Evolutionary conservation across 495 filamentous ascomycete genomes (phyloP).

Genomic region (Immersiella caudata): DNA sequence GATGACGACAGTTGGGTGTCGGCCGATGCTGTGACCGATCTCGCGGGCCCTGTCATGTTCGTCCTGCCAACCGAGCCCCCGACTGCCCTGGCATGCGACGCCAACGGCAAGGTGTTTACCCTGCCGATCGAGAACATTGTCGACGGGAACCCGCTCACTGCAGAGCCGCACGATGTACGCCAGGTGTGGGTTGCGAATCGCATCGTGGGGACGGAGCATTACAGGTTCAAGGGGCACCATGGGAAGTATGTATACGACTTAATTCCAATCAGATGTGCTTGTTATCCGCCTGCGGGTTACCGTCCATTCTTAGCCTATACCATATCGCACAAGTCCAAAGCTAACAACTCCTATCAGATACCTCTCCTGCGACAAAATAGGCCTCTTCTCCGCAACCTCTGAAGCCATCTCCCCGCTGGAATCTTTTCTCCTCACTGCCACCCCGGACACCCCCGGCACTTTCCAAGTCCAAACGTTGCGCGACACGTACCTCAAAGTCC

Average conservation of each 20-base stretch:
- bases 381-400: conserved; percentile 71
- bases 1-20: conserved; percentile 90
- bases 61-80: conserved; percentile 70
- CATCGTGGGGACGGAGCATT: conserved; percentile 77
- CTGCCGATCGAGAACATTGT: conserved; percentile 80
- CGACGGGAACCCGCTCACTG: conserved; percentile 72
- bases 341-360: conserved; percentile 47
- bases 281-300: not conserved
- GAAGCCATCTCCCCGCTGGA: conserved; percentile 84
- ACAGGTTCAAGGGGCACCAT: conserved; percentile 85
- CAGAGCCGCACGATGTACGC: conserved; percentile 91
- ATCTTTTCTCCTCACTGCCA: conserved; percentile 71
- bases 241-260: conserved; percentile 62
- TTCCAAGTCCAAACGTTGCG: conserved; percentile 71
- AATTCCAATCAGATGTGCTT: not conserved
- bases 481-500: conserved; percentile 61
- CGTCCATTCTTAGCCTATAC: not conserved
- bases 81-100: conserved; percentile 79
- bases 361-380: conserved; percentile 81
- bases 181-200: conserved; percentile 93
- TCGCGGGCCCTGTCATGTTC: conserved; percentile 82
- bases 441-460: conserved; percentile 62
- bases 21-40: conserved; percentile 71
- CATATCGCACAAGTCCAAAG: not conserved
- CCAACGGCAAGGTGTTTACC: conserved; percentile 80